Conservation (phyloP, 345 rosid species). For the Citrus sp. region DNA sequence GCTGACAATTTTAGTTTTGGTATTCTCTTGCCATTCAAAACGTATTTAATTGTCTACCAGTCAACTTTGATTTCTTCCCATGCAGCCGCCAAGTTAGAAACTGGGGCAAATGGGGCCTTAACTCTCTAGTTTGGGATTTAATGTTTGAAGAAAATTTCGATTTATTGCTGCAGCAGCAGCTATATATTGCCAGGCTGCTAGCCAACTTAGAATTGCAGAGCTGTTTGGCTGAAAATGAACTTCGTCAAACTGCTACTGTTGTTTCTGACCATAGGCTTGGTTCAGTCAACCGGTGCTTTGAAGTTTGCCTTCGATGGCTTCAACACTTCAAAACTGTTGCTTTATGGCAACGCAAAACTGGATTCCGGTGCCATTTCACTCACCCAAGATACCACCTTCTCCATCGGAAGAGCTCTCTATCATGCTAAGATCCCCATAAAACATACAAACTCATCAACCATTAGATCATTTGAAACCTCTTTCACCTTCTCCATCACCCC, state of each 20-base stretch:
- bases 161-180: background rate
- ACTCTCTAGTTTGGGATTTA: background rate
- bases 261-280: slow-evolving; percentile 8
- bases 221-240: background rate
- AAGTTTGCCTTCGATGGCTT: slow-evolving; percentile 22
- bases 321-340: slow-evolving; percentile 1
- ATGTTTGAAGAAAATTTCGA: background rate
- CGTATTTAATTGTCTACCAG: background rate
- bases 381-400: slow-evolving; percentile 15
- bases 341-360: slow-evolving; percentile 21
- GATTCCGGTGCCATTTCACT: slow-evolving; percentile 5
- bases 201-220: background rate
- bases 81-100: background rate
- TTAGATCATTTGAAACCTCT: slow-evolving; percentile 26
- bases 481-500: slow-evolving; percentile 36
- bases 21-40: background rate
- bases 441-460: slow-evolving; percentile 1
- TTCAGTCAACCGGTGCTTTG: background rate
- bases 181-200: too few species aligned
- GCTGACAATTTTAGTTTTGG: background rate
- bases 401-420: slow-evolving; percentile 24
- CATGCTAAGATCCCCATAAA: slow-evolving; percentile 13
- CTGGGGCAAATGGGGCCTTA: background rate
- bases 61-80: background rate
- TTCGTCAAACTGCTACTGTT: slow-evolving; percentile 8